A percentile compares a stretch with the other conserved stretches of the same genome.
These are phyloP conservation scores for Cercospora janseana DNA, from an alignment of 2,329 filamentous ascomycete genomes.

Conservation along the genomic window DNA sequence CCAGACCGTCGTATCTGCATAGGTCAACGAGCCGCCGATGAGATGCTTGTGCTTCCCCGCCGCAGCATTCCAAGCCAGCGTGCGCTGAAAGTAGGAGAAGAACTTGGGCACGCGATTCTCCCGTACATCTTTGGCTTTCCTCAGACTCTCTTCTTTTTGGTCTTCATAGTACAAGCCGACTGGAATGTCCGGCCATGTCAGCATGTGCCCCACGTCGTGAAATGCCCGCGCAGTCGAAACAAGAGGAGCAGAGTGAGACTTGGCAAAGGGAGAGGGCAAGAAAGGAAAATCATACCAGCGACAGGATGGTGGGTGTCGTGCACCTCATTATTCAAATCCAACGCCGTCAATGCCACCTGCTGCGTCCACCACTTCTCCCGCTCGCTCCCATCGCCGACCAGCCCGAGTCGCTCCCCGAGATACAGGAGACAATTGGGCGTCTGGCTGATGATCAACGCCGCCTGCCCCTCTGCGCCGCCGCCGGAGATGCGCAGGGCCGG, in stretches of 20 bases:
- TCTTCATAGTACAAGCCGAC: conserved; percentile 65
- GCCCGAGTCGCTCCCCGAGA: conserved; percentile 59
- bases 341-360: conserved; percentile 63
- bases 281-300: conserved; percentile 14
- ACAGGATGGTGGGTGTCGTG: conserved; percentile 74
- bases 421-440: conserved; percentile 72
- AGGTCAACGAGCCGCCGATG: conserved; percentile 63
- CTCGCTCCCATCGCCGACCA: conserved; percentile 53
- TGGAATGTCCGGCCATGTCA: too few relatives aligned
- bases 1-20: conserved; percentile 72
- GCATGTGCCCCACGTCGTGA: too few relatives aligned
- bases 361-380: conserved; percentile 57
- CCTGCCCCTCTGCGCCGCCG: conserved; percentile 52
- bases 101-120: conserved; percentile 68
- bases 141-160: conserved; percentile 66
- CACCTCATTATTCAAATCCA: conserved; percentile 69
- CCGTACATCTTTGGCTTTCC: conserved; percentile 58
- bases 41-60: conserved; percentile 62
- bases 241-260: background rate
- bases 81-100: conserved; percentile 66
- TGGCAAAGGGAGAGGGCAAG: background rate
- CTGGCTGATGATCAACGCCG: conserved; percentile 64
- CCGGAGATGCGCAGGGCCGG: conserved; percentile 59
- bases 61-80: conserved; percentile 58
- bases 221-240: too few relatives aligned